Evolutionary conservation across 2,329 filamentous ascomycete genomes (phyloP), one percentile per base, ranked within the genome.

Genomic region (Beauveria pseudobassiana): DNA sequence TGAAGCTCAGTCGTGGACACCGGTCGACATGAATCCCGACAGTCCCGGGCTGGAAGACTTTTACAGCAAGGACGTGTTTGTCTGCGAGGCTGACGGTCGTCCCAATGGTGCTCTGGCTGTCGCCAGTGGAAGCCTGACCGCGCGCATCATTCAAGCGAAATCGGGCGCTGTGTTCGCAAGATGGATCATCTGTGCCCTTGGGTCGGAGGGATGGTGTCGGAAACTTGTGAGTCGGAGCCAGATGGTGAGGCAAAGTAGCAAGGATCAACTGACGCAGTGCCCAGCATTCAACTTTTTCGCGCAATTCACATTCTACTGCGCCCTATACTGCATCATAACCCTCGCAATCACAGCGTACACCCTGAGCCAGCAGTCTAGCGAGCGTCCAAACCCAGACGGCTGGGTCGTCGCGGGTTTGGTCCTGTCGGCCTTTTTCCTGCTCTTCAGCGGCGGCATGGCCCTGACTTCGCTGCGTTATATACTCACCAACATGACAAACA

Each of bases 171-270:
- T 70, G 89, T 96, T 24, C 78, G 83, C 46, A 95, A 95, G 69
- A 95, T 97, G 89, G 93, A 98, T 65, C 93, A 98, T 71, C 95
- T 93, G 69, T 99, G 95, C 70, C 95, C 93, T 0, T 98, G 89
- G 89, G 93, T 96, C n/a, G 93, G 93, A 4, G 95, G 93, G 24
- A 90, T 96, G 66, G 87, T 99, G 10, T 89, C 87, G 0, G 93
- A 97, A 72, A 92, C 86, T 1, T 86, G 83, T 85, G 69, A 71
- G 82, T 73, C 46, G 50, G 62, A 46, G 28, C 46, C 55, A 64
- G 54, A 65, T 38, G 42, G 26, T n/a, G 16, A 24, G 30, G 10
- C 30, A 34, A 34, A 34, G 10, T 5, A 26, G 14, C 34, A 38
- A 2, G 12, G 38, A 2, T 43, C 1, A 1, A 24, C 24, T 53